These are phyloP conservation scores for Fomitopsis betulina DNA, from an alignment of 1,284 basidiomycete genomes.

Conservation along the genomic window DNA sequence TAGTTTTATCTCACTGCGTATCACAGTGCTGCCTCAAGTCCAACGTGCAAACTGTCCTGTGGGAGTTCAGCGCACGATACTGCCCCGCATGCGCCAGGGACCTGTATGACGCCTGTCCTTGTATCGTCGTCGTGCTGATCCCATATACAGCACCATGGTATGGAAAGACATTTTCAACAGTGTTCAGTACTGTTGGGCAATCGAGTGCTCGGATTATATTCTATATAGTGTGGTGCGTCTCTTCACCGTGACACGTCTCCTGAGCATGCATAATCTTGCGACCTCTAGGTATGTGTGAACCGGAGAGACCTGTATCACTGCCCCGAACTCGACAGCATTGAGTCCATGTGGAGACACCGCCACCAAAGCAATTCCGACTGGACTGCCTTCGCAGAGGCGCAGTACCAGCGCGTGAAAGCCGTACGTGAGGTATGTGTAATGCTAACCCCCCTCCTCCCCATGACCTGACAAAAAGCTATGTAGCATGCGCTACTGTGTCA, in stretches of 20 bases:
- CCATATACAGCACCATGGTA: not conserved
- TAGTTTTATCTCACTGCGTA: not conserved
- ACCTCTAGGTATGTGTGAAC: no score
- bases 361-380: not conserved
- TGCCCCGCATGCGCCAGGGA: not conserved
- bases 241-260: no score
- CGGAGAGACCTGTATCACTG: not conserved
- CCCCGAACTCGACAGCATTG: not conserved
- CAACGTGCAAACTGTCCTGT: not conserved
- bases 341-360: not conserved
- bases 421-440: not conserved
- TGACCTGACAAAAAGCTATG: not conserved
- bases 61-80: constrained; percentile 1
- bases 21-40: not conserved
- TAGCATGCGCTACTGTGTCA: not conserved
- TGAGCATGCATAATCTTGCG: not conserved
- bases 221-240: not conserved
- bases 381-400: not conserved
- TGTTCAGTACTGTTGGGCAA: not conserved
- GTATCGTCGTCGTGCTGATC: not conserved
- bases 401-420: not conserved
- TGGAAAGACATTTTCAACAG: not conserved
- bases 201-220: not conserved
- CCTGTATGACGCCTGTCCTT: not conserved
- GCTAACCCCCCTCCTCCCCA: no score